Conservation (phyloP, 2,329 filamentous ascomycete genomes). For the Coniella lustricola region DNA sequence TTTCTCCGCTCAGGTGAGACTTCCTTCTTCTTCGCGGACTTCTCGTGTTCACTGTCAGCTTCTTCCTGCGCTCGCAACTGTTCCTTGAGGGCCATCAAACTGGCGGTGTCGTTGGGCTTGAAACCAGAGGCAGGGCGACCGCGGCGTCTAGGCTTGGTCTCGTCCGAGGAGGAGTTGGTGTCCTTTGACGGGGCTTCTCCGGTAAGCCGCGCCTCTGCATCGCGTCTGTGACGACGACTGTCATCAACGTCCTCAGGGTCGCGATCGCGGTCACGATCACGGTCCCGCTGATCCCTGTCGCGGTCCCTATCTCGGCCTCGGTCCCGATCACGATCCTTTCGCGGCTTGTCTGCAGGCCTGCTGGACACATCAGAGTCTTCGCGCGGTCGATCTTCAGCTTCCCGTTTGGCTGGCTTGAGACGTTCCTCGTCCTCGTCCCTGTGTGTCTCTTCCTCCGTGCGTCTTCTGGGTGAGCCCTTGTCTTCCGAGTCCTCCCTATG, state of each 20-base stretch:
- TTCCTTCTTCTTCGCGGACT: conserved; percentile 17
- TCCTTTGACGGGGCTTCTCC: conserved; percentile 32
- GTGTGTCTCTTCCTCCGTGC: conserved; percentile 21
- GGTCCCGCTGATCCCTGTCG: too few species aligned
- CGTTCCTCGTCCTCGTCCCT: conserved; percentile 16
- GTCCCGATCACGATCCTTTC: conserved; percentile 18
- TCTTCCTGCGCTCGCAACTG: conserved; percentile 39
- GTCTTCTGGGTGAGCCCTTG: conserved; percentile 25
- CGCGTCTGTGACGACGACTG: conserved; percentile 28
- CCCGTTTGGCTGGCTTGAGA: conserved; percentile 9
- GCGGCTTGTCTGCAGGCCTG: conserved; percentile 9
- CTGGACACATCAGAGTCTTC: conserved; percentile 8
- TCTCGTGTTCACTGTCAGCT: conserved; percentile 21
- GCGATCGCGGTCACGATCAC: too few species aligned
- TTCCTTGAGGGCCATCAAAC: conserved; percentile 43
- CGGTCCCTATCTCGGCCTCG: too few species aligned
- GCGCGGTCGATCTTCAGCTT: conserved; percentile 21
- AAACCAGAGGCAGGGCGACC: conserved; percentile 36
- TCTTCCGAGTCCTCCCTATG: conserved; percentile 30
- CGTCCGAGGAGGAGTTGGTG: conserved; percentile 34
- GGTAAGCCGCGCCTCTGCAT: conserved; percentile 31
- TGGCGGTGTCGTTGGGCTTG: conserved; percentile 45
- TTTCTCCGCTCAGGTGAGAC: conserved; percentile 19
- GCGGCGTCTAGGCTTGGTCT: conserved; percentile 32
- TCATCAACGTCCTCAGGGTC: conserved; percentile 15